Base-by-base conservation (phyloP, 1,284 basidiomycete genomes). In the Gymnopus androsaceus region DNA sequence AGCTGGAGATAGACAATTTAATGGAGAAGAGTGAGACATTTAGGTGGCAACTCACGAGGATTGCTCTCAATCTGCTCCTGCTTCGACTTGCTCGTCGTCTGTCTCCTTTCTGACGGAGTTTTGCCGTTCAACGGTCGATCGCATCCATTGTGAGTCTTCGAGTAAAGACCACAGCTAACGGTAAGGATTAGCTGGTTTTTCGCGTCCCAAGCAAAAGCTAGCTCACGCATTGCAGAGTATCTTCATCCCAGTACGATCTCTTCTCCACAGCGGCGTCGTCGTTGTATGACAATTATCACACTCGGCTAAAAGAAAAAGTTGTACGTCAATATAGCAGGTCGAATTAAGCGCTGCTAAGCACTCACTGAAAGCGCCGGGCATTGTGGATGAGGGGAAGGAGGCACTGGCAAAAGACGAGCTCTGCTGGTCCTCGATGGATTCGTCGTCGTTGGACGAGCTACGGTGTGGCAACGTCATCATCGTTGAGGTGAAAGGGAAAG, bases 401-500 rank as follows among this genome's bases (percentile, higher is more conserved):
- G 51, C 51, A 38, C 41, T 45, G 21, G 51, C 51, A 25, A 25
- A 53, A 36, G 41, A 45, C 30, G 40, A 31, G 17, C 51, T 53
- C 51, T 53, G 51, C 41, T 45, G 42, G 44, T 53, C 51, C 23
- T 53, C 51, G 15, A 45, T 33, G 23, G 28, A 21, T 5, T 50
- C 51, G 51, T 53, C 51, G 51, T 46, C 42, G 42, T 53, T 53
- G 51, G 51, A 42, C 33, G 51, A 53, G 28, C 17, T 53, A 53
- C 51, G 51, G 51, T 45, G 51, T 34, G 51, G 51, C 51, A 53
- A 46, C 51, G 51, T 53, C 51, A 53, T 53, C 51, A 53, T 53
- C 51, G 41, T 53, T 45, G 27, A 42, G 23, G 48, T 19, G 15
- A 17, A 37, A 46, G 28, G 27, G 37, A 25, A 31, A 53, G 31